These are phyloP conservation scores for Rhizophagus prolifer DNA, from an alignment of 192 early-diverging fungal genomes.

Conservation along the genomic window DNA sequence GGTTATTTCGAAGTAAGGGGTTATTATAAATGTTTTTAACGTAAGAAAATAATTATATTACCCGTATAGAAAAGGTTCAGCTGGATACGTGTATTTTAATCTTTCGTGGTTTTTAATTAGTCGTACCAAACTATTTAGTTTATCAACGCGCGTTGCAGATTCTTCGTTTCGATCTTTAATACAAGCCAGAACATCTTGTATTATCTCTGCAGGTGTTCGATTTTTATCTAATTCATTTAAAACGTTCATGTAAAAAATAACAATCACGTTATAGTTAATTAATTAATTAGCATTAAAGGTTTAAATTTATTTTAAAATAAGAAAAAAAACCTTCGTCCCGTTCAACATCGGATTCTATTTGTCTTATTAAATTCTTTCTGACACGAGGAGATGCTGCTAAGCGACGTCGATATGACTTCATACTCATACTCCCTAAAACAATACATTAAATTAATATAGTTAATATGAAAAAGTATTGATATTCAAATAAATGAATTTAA, in stretches of 20 bases:
- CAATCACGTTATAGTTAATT: no score
- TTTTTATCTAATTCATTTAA: slow-evolving; percentile 23
- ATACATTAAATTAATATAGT: background rate
- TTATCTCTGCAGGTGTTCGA: slow-evolving; percentile 26
- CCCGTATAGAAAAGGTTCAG: slow-evolving; percentile 24
- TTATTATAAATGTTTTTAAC: background rate
- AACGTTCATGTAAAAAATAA: no score
- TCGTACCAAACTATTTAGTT: slow-evolving; percentile 22
- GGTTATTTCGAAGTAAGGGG: background rate
- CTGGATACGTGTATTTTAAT: slow-evolving; percentile 27
- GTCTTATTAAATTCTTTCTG: slow-evolving; percentile 19
- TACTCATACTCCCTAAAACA: background rate
- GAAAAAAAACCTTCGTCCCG: slow-evolving; percentile 23
- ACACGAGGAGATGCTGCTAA: slow-evolving; percentile 13
- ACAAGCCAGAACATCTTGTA: slow-evolving; percentile 27
- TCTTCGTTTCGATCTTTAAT: slow-evolving; percentile 24
- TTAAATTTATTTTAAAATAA: background rate
- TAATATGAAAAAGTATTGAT: background rate
- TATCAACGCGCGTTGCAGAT: slow-evolving; percentile 5
- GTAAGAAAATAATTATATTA: background rate
- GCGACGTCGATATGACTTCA: background rate
- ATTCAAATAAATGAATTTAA: background rate
- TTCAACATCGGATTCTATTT: slow-evolving; percentile 29
- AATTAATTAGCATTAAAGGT: background rate
- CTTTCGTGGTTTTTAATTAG: slow-evolving; percentile 33